Base-by-base conservation (phyloP, 2,329 filamentous ascomycete species). In the Tolypocladium tundrense region DNA sequence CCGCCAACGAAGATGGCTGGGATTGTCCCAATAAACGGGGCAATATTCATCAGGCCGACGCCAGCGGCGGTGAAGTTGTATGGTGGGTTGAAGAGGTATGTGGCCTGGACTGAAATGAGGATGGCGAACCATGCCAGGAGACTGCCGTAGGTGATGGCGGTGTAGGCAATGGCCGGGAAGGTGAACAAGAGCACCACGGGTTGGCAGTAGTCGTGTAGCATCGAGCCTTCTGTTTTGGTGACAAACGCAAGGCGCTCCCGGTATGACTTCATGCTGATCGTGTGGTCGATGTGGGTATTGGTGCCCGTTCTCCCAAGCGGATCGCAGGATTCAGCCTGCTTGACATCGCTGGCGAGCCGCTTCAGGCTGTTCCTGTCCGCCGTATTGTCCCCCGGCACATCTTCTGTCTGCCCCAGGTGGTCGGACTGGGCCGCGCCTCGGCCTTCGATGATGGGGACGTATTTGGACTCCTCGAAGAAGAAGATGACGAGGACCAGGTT, bases 71-170 rank as follows among this genome's bases (percentile, higher is more conserved):
- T 53, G 31, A 70, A 70, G 53, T 65, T 66, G 61, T 68, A 70
- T 0, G 68, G 68, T 0, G 70, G 70, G 0, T 69, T 58, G 14
- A 72, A 60, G 4, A 75, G 61, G 39, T 60, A 62, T 0, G 59
- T 60, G 1, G 60, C 57, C 16, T 61, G 58, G 2, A 65, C 43
- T 3, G 58, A 60, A 8, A 54, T 53, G 19, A 63, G n/a, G 10
- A 62, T 42, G 0, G 73, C 70, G 5, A 76, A 66, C 69, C 69
- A 73, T 4, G 69, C 68, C 2, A 76, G 67, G 0, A 71, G 64
- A 0, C 67, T 68, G 3, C 73, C 74, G 57, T 75, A 77, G 21
- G 74, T 73, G 2, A 77, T 45, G 0, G 69, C 73, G 1, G 70
- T 69, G 58, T 72, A 77, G 7, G 70, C 59, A 10, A 77, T 69